phyloP scores from a whole-genome alignment of 2,329 filamentous ascomycete genomes.

The Aureobasidium sp. region DNA sequence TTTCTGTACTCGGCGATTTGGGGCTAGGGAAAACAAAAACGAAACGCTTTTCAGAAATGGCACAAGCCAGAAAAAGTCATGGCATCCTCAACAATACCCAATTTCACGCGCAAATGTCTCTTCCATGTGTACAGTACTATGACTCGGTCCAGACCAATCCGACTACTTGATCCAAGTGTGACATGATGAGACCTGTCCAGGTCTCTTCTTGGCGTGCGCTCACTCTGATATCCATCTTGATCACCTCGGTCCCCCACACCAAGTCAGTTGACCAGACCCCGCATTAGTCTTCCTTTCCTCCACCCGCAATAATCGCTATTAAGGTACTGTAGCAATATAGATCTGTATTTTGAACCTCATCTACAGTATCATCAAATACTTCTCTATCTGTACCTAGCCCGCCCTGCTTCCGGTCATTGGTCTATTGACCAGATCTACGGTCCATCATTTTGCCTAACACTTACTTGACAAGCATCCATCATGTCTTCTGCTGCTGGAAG shows the following conservation, averaged over 20 bases:
- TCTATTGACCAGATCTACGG: not conserved
- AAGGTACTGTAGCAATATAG: not conserved
- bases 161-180: not conserved
- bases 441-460: not conserved
- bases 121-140: not conserved
- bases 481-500: conserved; percentile 62
- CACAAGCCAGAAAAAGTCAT: conserved; percentile 14
- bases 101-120: conserved; percentile 11
- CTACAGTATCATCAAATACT: not conserved
- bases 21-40: conserved; percentile 16
- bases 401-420: not conserved
- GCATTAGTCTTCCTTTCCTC: conserved; percentile 4
- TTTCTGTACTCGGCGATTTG: conserved; percentile 14
- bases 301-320: not conserved
- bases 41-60: conserved; percentile 14
- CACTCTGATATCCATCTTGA: not conserved
- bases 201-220: not conserved
- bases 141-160: not conserved
- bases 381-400: not conserved
- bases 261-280: not conserved
- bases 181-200: not conserved
- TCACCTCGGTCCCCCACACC: not conserved
- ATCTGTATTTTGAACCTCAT: not conserved
- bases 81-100: conserved; percentile 14
- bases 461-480: not conserved